Evolutionary conservation across 495 filamentous ascomycete genomes (phyloP), one percentile per base, ranked within the genome.

Genomic region (Zalerion maritima): DNA sequence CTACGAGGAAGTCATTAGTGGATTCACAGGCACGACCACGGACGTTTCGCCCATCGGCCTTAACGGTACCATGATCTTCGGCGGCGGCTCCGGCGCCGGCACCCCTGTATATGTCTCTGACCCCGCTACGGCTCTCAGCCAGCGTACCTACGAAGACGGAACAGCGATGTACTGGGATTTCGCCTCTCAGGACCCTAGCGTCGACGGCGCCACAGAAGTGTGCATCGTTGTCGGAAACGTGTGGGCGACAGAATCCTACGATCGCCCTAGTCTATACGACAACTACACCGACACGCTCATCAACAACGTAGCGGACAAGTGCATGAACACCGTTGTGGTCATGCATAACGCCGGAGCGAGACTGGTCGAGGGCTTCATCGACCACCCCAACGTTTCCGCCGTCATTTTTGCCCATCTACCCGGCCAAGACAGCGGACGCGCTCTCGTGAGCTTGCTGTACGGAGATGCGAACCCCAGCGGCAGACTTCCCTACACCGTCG

Each of bases 401-500:
- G 50, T 79, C 23, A 48, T 79, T 18, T 67, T 62, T 15, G 71
- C 67, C 2, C 68, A 76, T 32, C 56, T 73, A 2, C 73, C 73
- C 0, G 74, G 74, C 2, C 60, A 78, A 35, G 70, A 73, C 30
- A 60, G 57, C 6, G 74, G 75, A 1, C 56, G 57, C 18, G 60
- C 69, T 1, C 43, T 79, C 5, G 57, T 66, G 0, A 52, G 64
- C 5, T 41, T 81, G 1, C 51, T 81, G 1, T 78, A 74, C 40
- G 75, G 75, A 7, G 54, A 64, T 8, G 48, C 54, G 14, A 69
- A 64, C 21, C 69, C 67, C 0, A 72, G 63, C 0, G 79, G 75
- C 17, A 71, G 75, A 25, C 58, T 84, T 5, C 78, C 79, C 0
- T 85, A 81, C 38, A 79, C 71, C 0, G 67, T 83, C n/a, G 73